A percentile compares a stretch with the other conserved stretches of the same genome.
Evolutionary conservation across 345 rosid genomes (phyloP).

Genomic region (Psidium friedrichsthalianum): DNA sequence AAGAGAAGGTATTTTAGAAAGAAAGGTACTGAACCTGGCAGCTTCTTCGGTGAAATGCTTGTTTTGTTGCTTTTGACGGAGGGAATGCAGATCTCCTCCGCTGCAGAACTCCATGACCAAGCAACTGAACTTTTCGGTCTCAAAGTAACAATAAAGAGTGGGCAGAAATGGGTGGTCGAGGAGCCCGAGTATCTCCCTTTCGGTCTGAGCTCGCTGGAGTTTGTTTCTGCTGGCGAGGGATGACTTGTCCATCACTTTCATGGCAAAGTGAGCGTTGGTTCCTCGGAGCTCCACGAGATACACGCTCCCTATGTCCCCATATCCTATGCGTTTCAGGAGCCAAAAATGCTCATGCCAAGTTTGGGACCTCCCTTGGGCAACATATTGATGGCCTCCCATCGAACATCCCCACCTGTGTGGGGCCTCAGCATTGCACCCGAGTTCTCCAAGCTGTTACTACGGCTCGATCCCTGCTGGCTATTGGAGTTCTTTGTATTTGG

Average conservation of each 20-base stretch:
- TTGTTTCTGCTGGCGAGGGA: conserved; percentile 87
- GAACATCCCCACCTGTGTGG: conserved; percentile 76
- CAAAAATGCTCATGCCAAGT: conserved; percentile 63
- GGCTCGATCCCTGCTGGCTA: not conserved
- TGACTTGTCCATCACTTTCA: conserved; percentile 73
- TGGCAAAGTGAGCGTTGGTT: conserved; percentile 54
- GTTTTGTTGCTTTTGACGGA: conserved; percentile 63
- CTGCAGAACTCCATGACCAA: conserved; percentile 75
- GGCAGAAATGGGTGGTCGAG: conserved; percentile 68
- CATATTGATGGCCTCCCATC: conserved; percentile 77
- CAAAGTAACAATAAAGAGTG: conserved; percentile 54
- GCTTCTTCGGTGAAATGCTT: conserved; percentile 65
- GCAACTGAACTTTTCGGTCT: conserved; percentile 58
- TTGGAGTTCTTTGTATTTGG: not conserved
- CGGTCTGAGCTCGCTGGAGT: conserved; percentile 57
- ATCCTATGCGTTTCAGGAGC: conserved; percentile 74
- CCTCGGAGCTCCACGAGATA: conserved; percentile 67
- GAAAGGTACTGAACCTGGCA: conserved; percentile 25
- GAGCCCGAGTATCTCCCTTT: conserved; percentile 54
- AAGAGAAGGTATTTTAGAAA: not conserved
- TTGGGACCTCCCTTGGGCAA: conserved; percentile 29
- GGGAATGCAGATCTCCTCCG: conserved; percentile 72
- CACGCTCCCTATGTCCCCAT: conserved; percentile 86
- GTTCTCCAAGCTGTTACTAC: conserved; percentile 63
- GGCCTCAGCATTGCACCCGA: conserved; percentile 43